A percentile compares a stretch with the other conserved stretches of the same genome.
Evolutionary conservation across 345 rosid genomes (phyloP).

Genomic region (Brassica carinata): DNA sequence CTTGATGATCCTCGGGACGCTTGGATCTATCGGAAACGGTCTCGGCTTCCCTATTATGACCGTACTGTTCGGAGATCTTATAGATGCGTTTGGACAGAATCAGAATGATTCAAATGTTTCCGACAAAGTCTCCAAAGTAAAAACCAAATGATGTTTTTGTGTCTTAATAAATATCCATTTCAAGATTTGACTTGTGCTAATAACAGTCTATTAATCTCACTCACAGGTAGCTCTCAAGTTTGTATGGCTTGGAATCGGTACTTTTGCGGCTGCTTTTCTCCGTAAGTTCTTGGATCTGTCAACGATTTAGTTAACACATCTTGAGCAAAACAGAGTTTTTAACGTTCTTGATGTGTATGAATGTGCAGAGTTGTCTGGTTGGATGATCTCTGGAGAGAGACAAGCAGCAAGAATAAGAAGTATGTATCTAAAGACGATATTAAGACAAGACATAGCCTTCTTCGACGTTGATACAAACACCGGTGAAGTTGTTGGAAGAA

Average conservation of each 20-base stretch:
- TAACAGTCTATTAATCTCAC: slow-evolving; percentile 1
- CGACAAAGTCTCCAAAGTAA: slow-evolving; percentile 60
- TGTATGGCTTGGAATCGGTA: slow-evolving; percentile 74
- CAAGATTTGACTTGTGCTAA: slow-evolving; percentile 7
- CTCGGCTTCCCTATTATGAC: slow-evolving; percentile 75
- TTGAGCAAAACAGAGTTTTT: not conserved
- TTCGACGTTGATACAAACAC: slow-evolving; percentile 22
- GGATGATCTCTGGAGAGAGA: slow-evolving; percentile 20
- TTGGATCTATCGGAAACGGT: slow-evolving; percentile 79
- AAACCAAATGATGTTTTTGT: slow-evolving; percentile 13
- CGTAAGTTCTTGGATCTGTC: slow-evolving; percentile 57
- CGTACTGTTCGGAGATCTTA: slow-evolving; percentile 65
- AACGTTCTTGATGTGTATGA: not conserved
- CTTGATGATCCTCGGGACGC: slow-evolving; percentile 70
- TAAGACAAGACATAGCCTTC: slow-evolving; percentile 20
- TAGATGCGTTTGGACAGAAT: slow-evolving; percentile 67
- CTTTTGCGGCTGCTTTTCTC: slow-evolving; percentile 62
- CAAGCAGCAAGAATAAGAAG: slow-evolving; percentile 22
- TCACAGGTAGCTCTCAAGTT: slow-evolving; percentile 69
- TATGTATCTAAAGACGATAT: slow-evolving; percentile 21
- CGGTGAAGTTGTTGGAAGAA: slow-evolving; percentile 29
- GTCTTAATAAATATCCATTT: not conserved
- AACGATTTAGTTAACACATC: not conserved
- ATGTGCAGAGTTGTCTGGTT: slow-evolving; percentile 23
- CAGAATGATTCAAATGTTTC: slow-evolving; percentile 47